Conservation (phyloP, 2,329 filamentous ascomycete species). For the Alternaria rosae region DNA sequence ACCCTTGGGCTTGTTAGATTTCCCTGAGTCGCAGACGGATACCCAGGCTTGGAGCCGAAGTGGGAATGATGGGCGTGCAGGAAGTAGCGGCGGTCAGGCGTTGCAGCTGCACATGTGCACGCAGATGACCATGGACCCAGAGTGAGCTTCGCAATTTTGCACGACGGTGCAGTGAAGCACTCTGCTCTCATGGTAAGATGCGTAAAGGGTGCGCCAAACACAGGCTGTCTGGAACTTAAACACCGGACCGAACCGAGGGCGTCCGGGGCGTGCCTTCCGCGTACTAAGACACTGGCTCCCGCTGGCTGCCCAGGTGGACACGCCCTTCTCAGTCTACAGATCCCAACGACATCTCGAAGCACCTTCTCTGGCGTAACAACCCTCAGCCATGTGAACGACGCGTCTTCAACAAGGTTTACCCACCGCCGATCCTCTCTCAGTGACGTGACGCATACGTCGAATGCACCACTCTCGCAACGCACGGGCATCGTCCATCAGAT, state of each 20-base stretch:
- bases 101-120: neutral
- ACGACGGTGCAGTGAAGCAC: neutral
- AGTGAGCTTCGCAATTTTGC: neutral
- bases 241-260: slow-evolving; percentile 13
- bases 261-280: slow-evolving; percentile 14
- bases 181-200: neutral
- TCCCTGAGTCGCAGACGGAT: neutral
- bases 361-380: neutral
- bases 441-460: neutral
- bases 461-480: neutral
- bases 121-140: neutral
- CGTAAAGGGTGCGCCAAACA: neutral
- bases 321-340: neutral
- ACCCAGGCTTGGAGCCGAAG: neutral
- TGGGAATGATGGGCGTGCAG: neutral
- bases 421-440: neutral
- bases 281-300: slow-evolving; percentile 5
- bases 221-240: neutral
- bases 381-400: neutral
- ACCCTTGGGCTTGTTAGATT: neutral
- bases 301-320: neutral
- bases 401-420: neutral
- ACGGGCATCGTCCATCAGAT: neutral
- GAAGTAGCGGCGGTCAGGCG: neutral
- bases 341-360: neutral